Evolutionary conservation across 345 rosid genomes (phyloP).

Genomic region (Leavenworthia alabamica): DNA sequence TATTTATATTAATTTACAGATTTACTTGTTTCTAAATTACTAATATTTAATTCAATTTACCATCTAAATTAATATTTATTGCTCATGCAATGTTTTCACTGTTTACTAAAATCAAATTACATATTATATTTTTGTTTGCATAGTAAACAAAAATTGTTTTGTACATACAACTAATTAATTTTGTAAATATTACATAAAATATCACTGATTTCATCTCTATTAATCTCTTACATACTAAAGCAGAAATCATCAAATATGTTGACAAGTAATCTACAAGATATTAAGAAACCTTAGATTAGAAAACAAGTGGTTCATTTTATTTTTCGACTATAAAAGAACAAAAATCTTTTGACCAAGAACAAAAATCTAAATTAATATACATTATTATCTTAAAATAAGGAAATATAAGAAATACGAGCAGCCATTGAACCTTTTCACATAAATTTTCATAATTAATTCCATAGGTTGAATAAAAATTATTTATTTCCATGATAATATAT

Average conservation of each 20-base stretch:
- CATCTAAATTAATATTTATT: not conserved
- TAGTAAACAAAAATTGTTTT: not conserved
- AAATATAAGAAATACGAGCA: not conserved
- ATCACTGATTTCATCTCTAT: not conserved
- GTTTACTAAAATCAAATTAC: not conserved
- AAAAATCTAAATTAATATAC: not conserved
- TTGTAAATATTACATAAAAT: not conserved
- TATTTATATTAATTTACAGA: not conserved
- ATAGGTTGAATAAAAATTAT: constrained; percentile 3
- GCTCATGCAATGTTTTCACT: not conserved
- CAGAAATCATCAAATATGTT: not conserved
- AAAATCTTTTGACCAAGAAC: not conserved
- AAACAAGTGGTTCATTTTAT: not conserved
- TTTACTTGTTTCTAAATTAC: not conserved
- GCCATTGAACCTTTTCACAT: not conserved
- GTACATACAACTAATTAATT: not conserved
- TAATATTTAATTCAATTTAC: not conserved
- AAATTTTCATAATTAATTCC: not conserved
- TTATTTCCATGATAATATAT: constrained; percentile 13
- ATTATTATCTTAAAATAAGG: not conserved
- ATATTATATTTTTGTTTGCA: not conserved
- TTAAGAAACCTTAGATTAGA: not conserved
- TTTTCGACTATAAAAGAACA: not conserved
- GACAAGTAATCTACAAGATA: not conserved
- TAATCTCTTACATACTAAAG: not conserved